phyloP scores from a whole-genome alignment of 768 basidiomycete genomes.

The Naematelia aurantialba region DNA sequence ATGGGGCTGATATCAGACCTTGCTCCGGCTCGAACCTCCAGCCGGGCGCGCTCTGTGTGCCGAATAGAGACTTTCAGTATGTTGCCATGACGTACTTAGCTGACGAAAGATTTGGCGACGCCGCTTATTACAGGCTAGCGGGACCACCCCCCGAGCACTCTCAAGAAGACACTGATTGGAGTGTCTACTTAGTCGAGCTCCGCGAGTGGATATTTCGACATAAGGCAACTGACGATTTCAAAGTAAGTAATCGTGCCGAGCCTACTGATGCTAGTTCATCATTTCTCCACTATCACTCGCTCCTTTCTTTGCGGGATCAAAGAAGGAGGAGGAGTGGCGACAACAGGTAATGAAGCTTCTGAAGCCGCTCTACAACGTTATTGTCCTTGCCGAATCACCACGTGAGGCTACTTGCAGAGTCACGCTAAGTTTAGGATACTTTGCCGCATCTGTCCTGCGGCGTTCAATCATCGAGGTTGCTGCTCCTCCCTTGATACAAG shows the following conservation, averaged over 20 bases:
- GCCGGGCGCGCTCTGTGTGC: slow-evolving; percentile 15
- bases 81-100: not conserved
- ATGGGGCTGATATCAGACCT: slow-evolving; percentile 1
- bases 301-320: slow-evolving; percentile 14
- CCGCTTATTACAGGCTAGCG: slow-evolving; percentile 21
- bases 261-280: slow-evolving; percentile 11
- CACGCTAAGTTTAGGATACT: not conserved
- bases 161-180: slow-evolving; percentile 8
- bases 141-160: slow-evolving; percentile 9
- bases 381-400: slow-evolving; percentile 18
- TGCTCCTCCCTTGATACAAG: slow-evolving; percentile 11
- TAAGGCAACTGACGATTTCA: slow-evolving; percentile 19
- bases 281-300: slow-evolving; percentile 10
- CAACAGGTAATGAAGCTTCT: slow-evolving; percentile 15
- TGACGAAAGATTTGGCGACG: slow-evolving; percentile 16
- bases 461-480: slow-evolving; percentile 15
- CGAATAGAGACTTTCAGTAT: slow-evolving; percentile 11
- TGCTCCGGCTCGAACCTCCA: slow-evolving; percentile 13
- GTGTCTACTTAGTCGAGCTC: slow-evolving; percentile 1
- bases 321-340: slow-evolving; percentile 13
- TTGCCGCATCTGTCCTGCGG: slow-evolving; percentile 13
- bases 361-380: slow-evolving; percentile 13
- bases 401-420: slow-evolving; percentile 9
- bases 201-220: not conserved
- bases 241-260: slow-evolving; percentile 5